These are phyloP conservation scores for Backusella liffmaniae DNA, from an alignment of 192 early-diverging fungal genomes.

Conservation along the genomic window DNA sequence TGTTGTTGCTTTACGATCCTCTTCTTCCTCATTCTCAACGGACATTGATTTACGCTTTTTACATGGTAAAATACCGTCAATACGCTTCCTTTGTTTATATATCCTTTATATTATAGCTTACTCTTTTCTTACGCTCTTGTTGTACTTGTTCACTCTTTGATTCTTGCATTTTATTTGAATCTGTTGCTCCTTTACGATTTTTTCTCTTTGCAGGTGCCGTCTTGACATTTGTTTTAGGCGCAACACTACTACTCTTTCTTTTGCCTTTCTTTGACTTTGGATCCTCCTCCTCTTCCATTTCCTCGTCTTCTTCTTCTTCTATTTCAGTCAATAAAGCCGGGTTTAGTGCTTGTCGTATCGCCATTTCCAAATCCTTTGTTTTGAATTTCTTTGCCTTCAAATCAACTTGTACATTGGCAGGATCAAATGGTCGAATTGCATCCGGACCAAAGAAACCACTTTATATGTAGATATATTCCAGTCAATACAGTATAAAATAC, in stretches of 20 bases:
- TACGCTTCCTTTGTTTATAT: not conserved
- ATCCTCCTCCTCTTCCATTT: not conserved
- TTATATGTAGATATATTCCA: not conserved
- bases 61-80: not conserved
- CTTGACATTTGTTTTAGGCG: not conserved
- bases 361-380: slow-evolving; percentile 34
- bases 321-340: slow-evolving; percentile 11
- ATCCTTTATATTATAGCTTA: not conserved
- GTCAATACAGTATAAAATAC: not conserved
- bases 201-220: not conserved
- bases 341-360: slow-evolving; percentile 35
- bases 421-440: slow-evolving; percentile 36
- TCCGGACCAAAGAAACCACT: slow-evolving; percentile 45
- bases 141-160: slow-evolving; percentile 5
- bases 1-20: not conserved
- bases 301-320: slow-evolving; percentile 16
- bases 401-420: slow-evolving; percentile 24
- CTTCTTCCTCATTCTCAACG: slow-evolving; percentile 3
- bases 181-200: not conserved
- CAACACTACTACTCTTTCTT: not conserved
- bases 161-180: not conserved
- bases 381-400: slow-evolving; percentile 41
- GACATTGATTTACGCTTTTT: slow-evolving; percentile 10
- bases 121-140: slow-evolving; percentile 9
- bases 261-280: not conserved